Evolutionary conservation across 169 alveolate species (phyloP).

Genomic region (Toxoplasma gondii): DNA sequence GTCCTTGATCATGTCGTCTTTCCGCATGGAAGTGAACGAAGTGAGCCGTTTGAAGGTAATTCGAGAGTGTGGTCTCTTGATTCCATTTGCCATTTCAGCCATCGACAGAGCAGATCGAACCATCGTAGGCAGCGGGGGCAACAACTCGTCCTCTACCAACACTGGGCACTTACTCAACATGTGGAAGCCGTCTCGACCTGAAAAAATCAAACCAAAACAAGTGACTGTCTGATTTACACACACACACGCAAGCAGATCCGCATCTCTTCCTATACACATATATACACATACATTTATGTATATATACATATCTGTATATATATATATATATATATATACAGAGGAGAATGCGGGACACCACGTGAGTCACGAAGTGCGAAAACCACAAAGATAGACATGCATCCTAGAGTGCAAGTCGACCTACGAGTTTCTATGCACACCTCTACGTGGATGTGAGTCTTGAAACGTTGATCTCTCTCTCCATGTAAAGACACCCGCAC

Average conservation of each 20-base stretch:
- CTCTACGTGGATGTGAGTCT: too few relatives aligned
- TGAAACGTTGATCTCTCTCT: too few relatives aligned
- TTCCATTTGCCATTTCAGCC: conserved; percentile 80
- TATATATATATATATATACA: too few relatives aligned
- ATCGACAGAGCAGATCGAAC: conserved; percentile 75
- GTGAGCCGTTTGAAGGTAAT: conserved; percentile 70
- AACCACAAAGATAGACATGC: too few relatives aligned
- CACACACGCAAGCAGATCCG: neutral
- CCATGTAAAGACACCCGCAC: too few relatives aligned
- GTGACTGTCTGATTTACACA: neutral
- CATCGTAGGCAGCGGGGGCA: conserved; percentile 78
- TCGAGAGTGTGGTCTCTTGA: conserved; percentile 75
- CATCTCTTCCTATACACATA: neutral
- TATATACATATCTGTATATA: neutral
- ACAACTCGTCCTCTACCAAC: conserved; percentile 74
- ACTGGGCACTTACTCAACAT: conserved; percentile 70
- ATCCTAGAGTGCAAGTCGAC: too few relatives aligned
- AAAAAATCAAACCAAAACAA: neutral
- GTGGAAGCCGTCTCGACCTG: conserved; percentile 73
- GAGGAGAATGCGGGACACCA: too few relatives aligned
- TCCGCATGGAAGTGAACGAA: conserved; percentile 64
- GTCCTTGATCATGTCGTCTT: conserved; percentile 61
- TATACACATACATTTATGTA: too few relatives aligned
- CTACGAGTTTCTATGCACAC: too few relatives aligned
- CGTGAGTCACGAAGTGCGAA: too few relatives aligned